A percentile compares a stretch with the other conserved stretches of the same genome.
Conservation (phyloP, 2,329 filamentous ascomycete genomes). For the Botryotinia convoluta region DNA sequence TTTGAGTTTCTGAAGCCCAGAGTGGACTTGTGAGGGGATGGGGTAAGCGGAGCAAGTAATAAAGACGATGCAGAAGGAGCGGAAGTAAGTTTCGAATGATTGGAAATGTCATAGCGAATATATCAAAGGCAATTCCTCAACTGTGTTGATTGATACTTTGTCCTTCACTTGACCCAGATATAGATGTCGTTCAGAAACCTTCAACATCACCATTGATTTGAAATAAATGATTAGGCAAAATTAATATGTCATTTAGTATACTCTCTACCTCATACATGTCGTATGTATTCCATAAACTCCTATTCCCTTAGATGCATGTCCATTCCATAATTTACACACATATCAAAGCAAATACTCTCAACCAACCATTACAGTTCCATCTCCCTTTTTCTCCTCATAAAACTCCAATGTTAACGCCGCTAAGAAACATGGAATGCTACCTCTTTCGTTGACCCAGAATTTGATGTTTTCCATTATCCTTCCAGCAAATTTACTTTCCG, state of each 20-base stretch:
- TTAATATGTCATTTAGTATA: not conserved
- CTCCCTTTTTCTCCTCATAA: constrained; percentile 61
- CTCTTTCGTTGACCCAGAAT: constrained; percentile 94
- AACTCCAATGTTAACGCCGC: constrained; percentile 91
- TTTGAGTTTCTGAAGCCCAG: not conserved
- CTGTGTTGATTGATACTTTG: not conserved
- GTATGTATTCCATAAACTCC: constrained; percentile 1
- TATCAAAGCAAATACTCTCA: not conserved
- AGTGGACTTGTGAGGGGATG: not conserved
- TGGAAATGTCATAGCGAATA: not conserved
- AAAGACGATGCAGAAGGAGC: not conserved
- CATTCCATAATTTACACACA: not conserved
- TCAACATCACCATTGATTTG: not conserved
- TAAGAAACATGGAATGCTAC: constrained; percentile 89
- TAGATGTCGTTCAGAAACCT: not conserved
- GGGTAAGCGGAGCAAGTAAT: not conserved
- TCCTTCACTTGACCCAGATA: fast-evolving
- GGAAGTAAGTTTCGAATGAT: not conserved
- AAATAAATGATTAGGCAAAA: not conserved
- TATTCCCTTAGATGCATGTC: not conserved
- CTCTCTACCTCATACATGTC: not conserved
- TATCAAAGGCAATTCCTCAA: not conserved
- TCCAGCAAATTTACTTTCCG: constrained; percentile 78
- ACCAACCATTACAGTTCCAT: constrained; percentile 31
- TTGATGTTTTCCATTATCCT: constrained; percentile 84